Evolutionary conservation across 805 yeast genomes (phyloP), one percentile per base, ranked within the genome.

Genomic region (baker's yeast (Saccharomyces cerevisiae)): DNA sequence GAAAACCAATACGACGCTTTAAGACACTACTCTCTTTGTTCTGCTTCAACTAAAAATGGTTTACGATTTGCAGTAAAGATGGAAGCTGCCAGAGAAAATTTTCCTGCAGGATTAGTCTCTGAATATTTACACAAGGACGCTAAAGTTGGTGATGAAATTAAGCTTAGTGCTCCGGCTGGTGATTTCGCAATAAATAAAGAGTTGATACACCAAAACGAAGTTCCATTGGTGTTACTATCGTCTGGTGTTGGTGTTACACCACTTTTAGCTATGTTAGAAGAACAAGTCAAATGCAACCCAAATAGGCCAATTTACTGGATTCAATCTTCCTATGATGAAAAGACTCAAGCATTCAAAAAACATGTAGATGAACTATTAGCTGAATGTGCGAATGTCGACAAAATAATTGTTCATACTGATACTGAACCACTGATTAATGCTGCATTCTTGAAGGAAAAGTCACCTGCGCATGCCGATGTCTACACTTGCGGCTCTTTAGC

Each of bases 221-320:
- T 64, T 43, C 73, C 75, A 27, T 63, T 73, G 22, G 72, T 77
- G 1, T 65, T 83, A 29, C 69, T 82, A 53, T 74, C 81, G 22
- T 86, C 83, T 49, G 90, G 89, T 52, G 81, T 82, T 53, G 89
- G 89, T 57, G 79, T 81, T 51, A 85, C 89, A 5, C 89, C 90
- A 32, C 54, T 81, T 31, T 60, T 84, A 32, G 73, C 87, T 6
- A 77, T 83, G 63, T 63, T 76, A 21, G 80, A 80, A 61, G 52
- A 53, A 27, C 71, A 68, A 55, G 57, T 62, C 13, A 31, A 41
- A n/a, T 51, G 47, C 1, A 68, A 67, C 47, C 61, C 68, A 30
- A 46, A 59, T 13, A 67, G 70, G 58, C 71, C 70, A 47, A 55
- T 68, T 17, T 54, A 55, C 48, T 67, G 71, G 71, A 64, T 68